Conservation (phyloP, 805 yeast species). For the Debaryomyces maramus region DNA sequence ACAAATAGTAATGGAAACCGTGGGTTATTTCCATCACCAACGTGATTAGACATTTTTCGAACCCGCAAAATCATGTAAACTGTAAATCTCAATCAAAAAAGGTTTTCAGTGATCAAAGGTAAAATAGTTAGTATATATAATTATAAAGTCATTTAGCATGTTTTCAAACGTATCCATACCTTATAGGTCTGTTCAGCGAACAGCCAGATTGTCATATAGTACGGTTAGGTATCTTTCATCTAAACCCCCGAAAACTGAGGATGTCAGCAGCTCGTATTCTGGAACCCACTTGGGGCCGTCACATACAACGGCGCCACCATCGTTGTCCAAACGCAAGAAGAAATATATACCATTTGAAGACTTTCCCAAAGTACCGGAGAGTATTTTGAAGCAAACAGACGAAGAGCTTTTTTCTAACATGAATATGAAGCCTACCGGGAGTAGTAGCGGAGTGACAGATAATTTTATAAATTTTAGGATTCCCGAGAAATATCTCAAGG, state of each 20-base stretch:
- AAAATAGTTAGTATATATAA: too few relatives aligned
- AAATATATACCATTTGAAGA: constrained; percentile 28
- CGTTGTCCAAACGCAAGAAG: background rate
- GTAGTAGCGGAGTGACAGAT: background rate
- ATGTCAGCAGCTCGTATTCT: constrained; percentile 1
- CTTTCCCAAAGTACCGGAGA: constrained; percentile 32
- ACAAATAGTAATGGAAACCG: too few relatives aligned
- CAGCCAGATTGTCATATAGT: background rate
- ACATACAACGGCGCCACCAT: constrained; percentile 1
- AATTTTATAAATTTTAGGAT: constrained; percentile 24
- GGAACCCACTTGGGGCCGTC: constrained; percentile 1
- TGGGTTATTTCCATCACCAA: background rate
- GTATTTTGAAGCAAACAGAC: constrained; percentile 14
- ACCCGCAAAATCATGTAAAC: constrained; percentile 1
- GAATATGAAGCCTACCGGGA: constrained; percentile 7
- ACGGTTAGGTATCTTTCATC: constrained; percentile 8
- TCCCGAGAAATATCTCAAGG: constrained; percentile 26
- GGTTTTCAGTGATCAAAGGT: too few relatives aligned
- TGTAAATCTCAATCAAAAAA: background rate
- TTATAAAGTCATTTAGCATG: too few relatives aligned
- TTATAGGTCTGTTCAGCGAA: background rate
- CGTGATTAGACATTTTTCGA: background rate
- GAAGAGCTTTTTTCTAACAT: constrained; percentile 19
- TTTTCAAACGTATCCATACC: background rate
- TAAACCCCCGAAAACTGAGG: constrained; percentile 12